Percentiles rank a stretch among this genome's conserved stretches.
Evolutionary conservation across 2,329 filamentous ascomycete genomes (phyloP).

Genomic region (Aspergillus sp.): DNA sequence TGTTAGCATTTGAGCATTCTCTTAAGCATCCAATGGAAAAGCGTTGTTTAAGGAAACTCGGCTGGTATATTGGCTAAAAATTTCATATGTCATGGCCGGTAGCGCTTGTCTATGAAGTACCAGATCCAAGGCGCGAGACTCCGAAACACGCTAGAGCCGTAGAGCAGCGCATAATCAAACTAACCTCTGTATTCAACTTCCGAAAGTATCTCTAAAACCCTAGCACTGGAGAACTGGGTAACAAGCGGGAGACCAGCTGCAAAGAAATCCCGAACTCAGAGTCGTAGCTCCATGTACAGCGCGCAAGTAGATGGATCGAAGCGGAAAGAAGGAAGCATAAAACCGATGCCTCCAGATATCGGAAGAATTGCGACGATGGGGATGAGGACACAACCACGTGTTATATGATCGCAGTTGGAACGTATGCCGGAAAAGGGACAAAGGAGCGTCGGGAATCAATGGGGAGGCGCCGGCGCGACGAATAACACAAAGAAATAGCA

Average conservation of each 20-base stretch:
- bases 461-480: not conserved
- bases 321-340: not conserved
- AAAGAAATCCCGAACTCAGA: not conserved
- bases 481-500: slow-evolving; percentile 4
- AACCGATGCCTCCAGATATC: not conserved
- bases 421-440: not conserved
- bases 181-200: not conserved
- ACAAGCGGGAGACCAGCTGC: not conserved
- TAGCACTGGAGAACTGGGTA: not conserved
- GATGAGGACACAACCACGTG: not conserved
- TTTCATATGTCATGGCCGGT: not conserved
- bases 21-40: not conserved
- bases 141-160: not conserved
- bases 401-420: not conserved
- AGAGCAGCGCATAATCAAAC: not conserved
- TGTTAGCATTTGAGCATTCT: slow-evolving; percentile 1
- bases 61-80: not conserved
- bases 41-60: not conserved
- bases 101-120: not conserved
- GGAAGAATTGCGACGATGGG: not conserved
- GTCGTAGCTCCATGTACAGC: slow-evolving; percentile 8
- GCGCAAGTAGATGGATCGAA: not conserved
- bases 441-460: slow-evolving; percentile 11
- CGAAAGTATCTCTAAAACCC: not conserved
- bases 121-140: not conserved